These are phyloP conservation scores for Odontarrhena argentea DNA, from an alignment of 345 rosid genomes.

Conservation along the genomic window DNA sequence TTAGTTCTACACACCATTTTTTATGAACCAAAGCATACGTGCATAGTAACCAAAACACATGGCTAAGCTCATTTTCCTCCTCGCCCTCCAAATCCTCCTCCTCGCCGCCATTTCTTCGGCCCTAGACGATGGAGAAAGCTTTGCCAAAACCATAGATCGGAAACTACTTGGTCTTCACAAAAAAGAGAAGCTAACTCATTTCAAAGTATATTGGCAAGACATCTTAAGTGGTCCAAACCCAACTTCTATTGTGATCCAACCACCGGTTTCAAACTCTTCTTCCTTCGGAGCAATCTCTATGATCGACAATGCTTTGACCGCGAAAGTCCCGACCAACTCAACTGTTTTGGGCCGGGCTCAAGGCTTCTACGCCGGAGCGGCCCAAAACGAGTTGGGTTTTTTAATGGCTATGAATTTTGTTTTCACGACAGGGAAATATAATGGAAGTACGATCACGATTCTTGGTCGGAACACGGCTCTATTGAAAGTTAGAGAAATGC, in stretches of 20 bases:
- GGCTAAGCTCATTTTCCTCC: conserved; percentile 34
- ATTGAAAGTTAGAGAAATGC: conserved; percentile 67
- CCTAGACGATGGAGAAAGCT: conserved; percentile 30
- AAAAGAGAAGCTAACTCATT: conserved; percentile 68
- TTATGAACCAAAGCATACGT: conserved; percentile 6
- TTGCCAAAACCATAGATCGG: conserved; percentile 43
- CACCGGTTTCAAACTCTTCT: conserved; percentile 42
- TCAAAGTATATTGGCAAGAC: conserved; percentile 75
- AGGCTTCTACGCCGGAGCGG: conserved; percentile 66
- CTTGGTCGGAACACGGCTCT: conserved; percentile 65
- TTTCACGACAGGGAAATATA: conserved; percentile 66
- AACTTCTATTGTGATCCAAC: conserved; percentile 47
- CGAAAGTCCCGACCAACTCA: conserved; percentile 55
- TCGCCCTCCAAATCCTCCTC: conserved; percentile 29
- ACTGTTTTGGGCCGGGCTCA: conserved; percentile 72
- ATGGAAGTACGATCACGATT: conserved; percentile 65
- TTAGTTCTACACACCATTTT: background rate
- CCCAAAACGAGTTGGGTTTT: conserved; percentile 58
- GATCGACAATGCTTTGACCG: conserved; percentile 73
- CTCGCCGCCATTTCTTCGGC: conserved; percentile 25
- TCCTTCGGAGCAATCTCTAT: conserved; percentile 54
- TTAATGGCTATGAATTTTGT: conserved; percentile 73
- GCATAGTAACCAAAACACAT: conserved; percentile 13
- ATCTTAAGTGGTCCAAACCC: conserved; percentile 54
- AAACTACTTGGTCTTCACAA: conserved; percentile 40